Evolutionary conservation across 2,329 filamentous ascomycete species (phyloP), one percentile per base, ranked within the genome.

Genomic region (Ciborinia camelliae): DNA sequence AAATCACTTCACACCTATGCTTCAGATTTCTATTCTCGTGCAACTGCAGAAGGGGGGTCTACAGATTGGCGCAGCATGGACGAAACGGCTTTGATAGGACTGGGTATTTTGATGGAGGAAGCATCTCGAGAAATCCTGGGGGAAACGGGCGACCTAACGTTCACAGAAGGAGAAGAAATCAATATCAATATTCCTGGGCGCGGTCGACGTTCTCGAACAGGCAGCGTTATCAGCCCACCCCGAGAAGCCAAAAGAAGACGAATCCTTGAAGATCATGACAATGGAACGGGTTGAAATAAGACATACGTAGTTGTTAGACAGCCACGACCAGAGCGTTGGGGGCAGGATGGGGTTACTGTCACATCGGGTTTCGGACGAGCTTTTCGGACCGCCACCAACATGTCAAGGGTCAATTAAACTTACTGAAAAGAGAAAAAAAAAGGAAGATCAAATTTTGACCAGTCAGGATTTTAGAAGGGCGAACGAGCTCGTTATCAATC

Each of bases 61-160:
- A 74, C 70, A 32, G 76, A 79, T 58, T 82, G 77, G 72, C 77
- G 81, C 68, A 90, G 86, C 75, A 85, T 94, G 84, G 89, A 94
- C 73, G 90, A 91, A 78, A 91, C 89, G 18, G 90, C 90, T 4
- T 79, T 94, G 65, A 78, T 94, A 62, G 89, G 90, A 0, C 81
- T 94, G 71, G 90, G 90, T 1, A 86, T 94, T 57, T 76, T 94
- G 64, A 78, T 93, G 50, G 90, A 94, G 76, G 90, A 94, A 76
- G 83, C 85, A 3, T 81, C 84, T 20, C 80, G 81, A 48, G 84
- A 87, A 54, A 75, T 81, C 7, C 77, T 93, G 26, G 90, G 89
- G 5, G 78, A 81, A 63, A 83, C 80, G 15, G 90, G 90, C 28
- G 87, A 92, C 75, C 75, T 91, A 55, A 88, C 89, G 1, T 89